phyloP scores from a whole-genome alignment of 495 filamentous ascomycete species.

The Lineolata rhizophorae region DNA sequence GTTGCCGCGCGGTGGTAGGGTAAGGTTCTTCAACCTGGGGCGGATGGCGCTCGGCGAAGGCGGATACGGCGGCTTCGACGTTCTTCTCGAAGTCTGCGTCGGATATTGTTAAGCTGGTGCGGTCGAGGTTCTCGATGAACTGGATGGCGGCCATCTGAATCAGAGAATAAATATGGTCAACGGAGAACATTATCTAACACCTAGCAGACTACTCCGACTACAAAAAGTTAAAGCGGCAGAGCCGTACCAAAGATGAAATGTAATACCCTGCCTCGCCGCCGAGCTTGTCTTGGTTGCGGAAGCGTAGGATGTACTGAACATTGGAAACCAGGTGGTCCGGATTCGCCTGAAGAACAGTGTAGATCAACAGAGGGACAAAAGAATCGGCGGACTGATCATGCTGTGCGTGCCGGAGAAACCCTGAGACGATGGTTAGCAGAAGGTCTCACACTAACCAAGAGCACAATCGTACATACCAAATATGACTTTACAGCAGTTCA shows the following conservation, averaged over 20 bases:
- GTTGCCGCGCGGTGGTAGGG: not conserved
- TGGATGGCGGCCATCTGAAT: conserved; percentile 76
- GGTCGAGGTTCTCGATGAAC: conserved; percentile 90
- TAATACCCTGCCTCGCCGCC: conserved; percentile 96
- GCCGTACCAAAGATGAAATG: conserved; percentile 69
- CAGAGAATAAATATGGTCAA: not conserved
- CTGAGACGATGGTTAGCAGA: too few species aligned
- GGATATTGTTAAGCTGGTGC: conserved; percentile 77
- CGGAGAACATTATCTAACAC: too few species aligned
- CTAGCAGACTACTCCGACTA: too few species aligned
- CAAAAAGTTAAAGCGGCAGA: too few species aligned
- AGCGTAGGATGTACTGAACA: conserved; percentile 92
- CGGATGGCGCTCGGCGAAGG: conserved; percentile 74
- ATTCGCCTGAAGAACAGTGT: conserved; percentile 82
- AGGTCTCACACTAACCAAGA: too few species aligned
- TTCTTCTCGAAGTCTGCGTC: conserved; percentile 90
- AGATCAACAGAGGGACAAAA: conserved; percentile 89
- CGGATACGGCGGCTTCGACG: conserved; percentile 89
- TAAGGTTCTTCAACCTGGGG: not conserved
- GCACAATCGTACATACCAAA: conserved; percentile 39
- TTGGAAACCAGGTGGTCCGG: conserved; percentile 92
- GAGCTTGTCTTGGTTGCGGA: conserved; percentile 92
- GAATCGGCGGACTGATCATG: conserved; percentile 80
- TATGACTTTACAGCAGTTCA: conserved; percentile 99
- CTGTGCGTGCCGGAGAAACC: conserved; percentile 77